Evolutionary conservation across 2,329 filamentous ascomycete genomes (phyloP), one percentile per base, ranked within the genome.

Genomic region (Penicillium polonicum): DNA sequence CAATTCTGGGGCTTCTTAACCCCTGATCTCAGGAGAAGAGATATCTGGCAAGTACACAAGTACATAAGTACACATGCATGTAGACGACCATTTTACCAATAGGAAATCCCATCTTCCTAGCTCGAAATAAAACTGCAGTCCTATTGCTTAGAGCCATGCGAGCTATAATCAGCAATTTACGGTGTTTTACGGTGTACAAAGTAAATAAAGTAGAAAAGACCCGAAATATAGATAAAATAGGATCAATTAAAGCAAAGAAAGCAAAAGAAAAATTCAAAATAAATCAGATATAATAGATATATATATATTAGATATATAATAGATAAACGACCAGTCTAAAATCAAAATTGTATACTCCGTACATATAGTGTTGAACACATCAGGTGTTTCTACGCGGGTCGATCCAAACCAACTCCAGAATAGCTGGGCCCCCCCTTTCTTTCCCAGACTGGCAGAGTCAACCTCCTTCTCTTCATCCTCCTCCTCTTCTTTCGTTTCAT

Each of bases 361-460:
- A 35, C 33, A 31, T 31, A 12, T 31, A 31, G n/a, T 36, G 6
- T 33, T 21, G 27, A 48, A 53, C 23, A 46, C 43, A 57, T 52
- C 42, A 53, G 54, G 57, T 46, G 53, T 48, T 45, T 51, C 58
- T 45, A 54, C 41, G 46, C 54, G 60, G 59, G 61, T 59, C 58
- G 57, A 64, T 64, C 62, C 62, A 64, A 60, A 63, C 59, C 55
- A 59, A 60, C 61, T 60, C 52, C 56, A 62, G 57, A 64, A 65
- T 65, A 65, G 60, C 64, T 65, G 65, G 62, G 35, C n/a, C 29
- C 13, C n/a, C 68, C 67, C 68, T 72, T 70, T 69, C 69, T 73
- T 68, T 69, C 63, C 66, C 64, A 64, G 64, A 65, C 64, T 52
- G 50, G 50, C 17, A 45, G 39, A 65, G 62, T 58, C 62, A 64